Base-by-base conservation (phyloP, 1,139 yeast genomes). In the Candida tetrigidarum region DNA sequence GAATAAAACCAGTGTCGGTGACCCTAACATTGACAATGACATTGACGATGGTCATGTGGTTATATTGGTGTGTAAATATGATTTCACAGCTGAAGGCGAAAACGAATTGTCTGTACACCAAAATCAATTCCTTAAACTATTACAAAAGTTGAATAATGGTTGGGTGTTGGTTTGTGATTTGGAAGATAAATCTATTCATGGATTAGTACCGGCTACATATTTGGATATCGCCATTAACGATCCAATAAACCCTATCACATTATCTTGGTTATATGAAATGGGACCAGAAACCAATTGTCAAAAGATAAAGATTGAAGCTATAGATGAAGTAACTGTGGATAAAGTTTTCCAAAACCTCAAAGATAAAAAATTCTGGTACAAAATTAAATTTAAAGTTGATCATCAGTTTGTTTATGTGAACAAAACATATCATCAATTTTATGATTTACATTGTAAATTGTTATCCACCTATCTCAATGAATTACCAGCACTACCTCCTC, bases 401-500 rank as follows among this genome's bases (percentile, higher is more conserved):
- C 49, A 53, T 26, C 53, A 59, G 27, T 58, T 54, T 26, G 51
- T 61, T 33, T 62, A 63, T 39, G 51, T 65, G 26, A 64, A 68
- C 30, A 62, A 69, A 32, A 60, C 60, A 47, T 69, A 69, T 50
- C 70, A 67, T 51, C 71, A 69, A 43, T 66, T 69, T 42, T 68
- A 67, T 54, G 59, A 66, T 37, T 55, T 69, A 15, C 74, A 69
- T 50, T 53, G 58, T 18, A 43, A 55, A 30, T 52, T 38, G 5
- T 19, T 37, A 19, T 6, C 15, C 5, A 55, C 45, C 11, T 23
- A 52, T 29, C 37, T 36, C 20, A 47, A 51, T 9, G 45, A 47
- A 6, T 53, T 73, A 16, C 77, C 77, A 4, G 62, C 59, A 42
- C 58, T 72, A 29, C 78, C 78, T 0, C 71, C 67, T 36, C 78